Percentiles rank a stretch among this genome's conserved stretches.
Evolutionary conservation across 352 stramenopile species (phyloP).

Genomic region (Achlya hypogyna): DNA sequence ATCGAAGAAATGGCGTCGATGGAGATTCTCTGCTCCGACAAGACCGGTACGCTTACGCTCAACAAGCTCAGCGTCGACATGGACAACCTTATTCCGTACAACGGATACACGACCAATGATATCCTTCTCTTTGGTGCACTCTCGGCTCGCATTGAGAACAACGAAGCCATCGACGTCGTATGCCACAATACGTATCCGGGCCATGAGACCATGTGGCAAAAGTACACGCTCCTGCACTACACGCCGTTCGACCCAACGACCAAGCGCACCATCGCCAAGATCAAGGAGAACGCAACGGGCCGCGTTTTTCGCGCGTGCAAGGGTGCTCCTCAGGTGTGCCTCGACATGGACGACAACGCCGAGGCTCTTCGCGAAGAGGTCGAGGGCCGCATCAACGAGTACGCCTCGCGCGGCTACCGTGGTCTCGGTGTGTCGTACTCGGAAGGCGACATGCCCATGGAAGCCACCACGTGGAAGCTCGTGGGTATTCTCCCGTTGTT

Average conservation of each 20-base stretch:
- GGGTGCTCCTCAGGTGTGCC: slow-evolving; percentile 85
- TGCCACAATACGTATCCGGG: slow-evolving; percentile 70
- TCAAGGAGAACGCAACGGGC: slow-evolving; percentile 70
- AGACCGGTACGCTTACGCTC: slow-evolving; percentile 88
- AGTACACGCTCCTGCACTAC: slow-evolving; percentile 71
- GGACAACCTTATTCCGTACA: slow-evolving; percentile 27
- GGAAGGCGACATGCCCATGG: slow-evolving; percentile 47
- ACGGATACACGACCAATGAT: slow-evolving; percentile 9
- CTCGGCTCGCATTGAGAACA: slow-evolving; percentile 28
- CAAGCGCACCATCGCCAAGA: slow-evolving; percentile 88
- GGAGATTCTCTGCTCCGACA: slow-evolving; percentile 87
- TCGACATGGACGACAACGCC: slow-evolving; percentile 69
- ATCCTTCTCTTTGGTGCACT: slow-evolving; percentile 18
- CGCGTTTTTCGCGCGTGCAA: slow-evolving; percentile 86
- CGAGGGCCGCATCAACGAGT: slow-evolving; percentile 79
- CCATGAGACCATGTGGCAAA: slow-evolving; percentile 68
- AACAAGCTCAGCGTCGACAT: slow-evolving; percentile 84
- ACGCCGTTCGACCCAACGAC: slow-evolving; percentile 74
- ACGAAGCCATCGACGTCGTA: slow-evolving; percentile 62
- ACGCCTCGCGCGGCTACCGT: slow-evolving; percentile 59
- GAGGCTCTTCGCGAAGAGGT: slow-evolving; percentile 49
- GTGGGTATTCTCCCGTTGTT: slow-evolving; percentile 88
- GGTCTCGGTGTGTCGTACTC: slow-evolving; percentile 51
- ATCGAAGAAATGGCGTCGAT: slow-evolving; percentile 87
- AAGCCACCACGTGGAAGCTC: slow-evolving; percentile 87